Conservation (phyloP, 257 asterid genomes). For the Scutellaria galericulata region DNA sequence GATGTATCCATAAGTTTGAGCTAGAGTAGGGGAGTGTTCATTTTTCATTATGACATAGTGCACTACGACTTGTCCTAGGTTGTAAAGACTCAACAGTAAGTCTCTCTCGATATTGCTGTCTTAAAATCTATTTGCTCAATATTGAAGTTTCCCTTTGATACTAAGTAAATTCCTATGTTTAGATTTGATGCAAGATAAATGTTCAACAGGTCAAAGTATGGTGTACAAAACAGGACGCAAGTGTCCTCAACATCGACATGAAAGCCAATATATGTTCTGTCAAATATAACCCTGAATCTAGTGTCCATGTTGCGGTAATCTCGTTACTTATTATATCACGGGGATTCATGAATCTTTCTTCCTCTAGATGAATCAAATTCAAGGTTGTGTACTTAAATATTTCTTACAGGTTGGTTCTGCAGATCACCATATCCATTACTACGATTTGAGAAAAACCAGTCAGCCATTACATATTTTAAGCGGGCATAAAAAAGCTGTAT, state of each 20-base stretch:
- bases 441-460: conserved; percentile 73
- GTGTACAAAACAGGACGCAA: conserved; percentile 88
- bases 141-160: neutral
- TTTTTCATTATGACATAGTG: no score
- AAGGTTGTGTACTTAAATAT: conserved; percentile 6
- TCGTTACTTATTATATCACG: conserved; percentile 17
- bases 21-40: no score
- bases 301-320: conserved; percentile 72
- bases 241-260: conserved; percentile 83
- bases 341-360: conserved; percentile 17
- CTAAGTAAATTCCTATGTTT: neutral
- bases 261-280: conserved; percentile 93
- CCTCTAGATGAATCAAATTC: conserved; percentile 12
- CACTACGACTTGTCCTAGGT: no score
- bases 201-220: conserved; percentile 78
- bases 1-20: no score
- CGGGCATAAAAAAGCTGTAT: conserved; percentile 87
- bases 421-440: conserved; percentile 84
- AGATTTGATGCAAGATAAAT: neutral
- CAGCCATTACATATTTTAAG: conserved; percentile 73
- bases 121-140: no score
- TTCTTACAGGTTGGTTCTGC: conserved; percentile 85
- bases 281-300: conserved; percentile 89
- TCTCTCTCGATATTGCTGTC: no score
- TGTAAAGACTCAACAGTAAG: no score